Conservation (phyloP, 2,329 filamentous ascomycete species). For the Mariannaea elegans region DNA sequence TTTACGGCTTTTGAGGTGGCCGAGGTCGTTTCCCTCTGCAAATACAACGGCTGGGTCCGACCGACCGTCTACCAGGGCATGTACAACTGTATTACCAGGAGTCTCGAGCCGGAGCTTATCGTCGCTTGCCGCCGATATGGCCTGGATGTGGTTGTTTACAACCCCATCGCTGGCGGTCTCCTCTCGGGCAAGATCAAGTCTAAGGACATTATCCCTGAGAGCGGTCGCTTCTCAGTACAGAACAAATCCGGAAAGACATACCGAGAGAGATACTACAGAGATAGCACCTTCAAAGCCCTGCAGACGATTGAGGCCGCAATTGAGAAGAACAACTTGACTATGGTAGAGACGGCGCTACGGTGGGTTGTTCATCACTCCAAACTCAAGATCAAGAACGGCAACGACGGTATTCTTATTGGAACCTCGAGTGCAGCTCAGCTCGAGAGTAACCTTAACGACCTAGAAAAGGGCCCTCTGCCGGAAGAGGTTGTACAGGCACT, state of each 20-base stretch:
- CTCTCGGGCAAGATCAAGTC: slow-evolving; percentile 83
- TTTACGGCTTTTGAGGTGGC: slow-evolving; percentile 89
- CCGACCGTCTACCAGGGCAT: slow-evolving; percentile 89
- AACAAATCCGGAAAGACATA: slow-evolving; percentile 65
- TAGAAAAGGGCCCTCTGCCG: slow-evolving; percentile 77
- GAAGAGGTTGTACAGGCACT: slow-evolving; percentile 78
- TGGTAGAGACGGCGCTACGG: slow-evolving; percentile 78
- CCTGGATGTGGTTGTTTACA: slow-evolving; percentile 82
- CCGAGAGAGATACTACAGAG: slow-evolving; percentile 76
- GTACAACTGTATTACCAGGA: slow-evolving; percentile 84
- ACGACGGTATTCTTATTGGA: slow-evolving; percentile 69
- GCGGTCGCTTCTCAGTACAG: slow-evolving; percentile 75
- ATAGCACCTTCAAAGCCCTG: slow-evolving; percentile 70
- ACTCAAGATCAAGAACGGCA: slow-evolving; percentile 60
- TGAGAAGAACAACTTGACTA: slow-evolving; percentile 71
- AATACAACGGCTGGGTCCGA: slow-evolving; percentile 81
- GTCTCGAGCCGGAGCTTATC: slow-evolving; percentile 79
- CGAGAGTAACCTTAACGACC: slow-evolving; percentile 62
- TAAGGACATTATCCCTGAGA: slow-evolving; percentile 65
- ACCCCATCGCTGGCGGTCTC: slow-evolving; percentile 82
- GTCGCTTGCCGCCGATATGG: slow-evolving; percentile 79
- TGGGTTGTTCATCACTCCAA: slow-evolving; percentile 78
- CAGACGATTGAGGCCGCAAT: slow-evolving; percentile 73
- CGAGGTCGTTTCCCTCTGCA: slow-evolving; percentile 82
- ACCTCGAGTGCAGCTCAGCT: slow-evolving; percentile 67